These are phyloP conservation scores for Lepiota brunneoincarnata DNA, from an alignment of 768 basidiomycete genomes.

Conservation along the genomic window DNA sequence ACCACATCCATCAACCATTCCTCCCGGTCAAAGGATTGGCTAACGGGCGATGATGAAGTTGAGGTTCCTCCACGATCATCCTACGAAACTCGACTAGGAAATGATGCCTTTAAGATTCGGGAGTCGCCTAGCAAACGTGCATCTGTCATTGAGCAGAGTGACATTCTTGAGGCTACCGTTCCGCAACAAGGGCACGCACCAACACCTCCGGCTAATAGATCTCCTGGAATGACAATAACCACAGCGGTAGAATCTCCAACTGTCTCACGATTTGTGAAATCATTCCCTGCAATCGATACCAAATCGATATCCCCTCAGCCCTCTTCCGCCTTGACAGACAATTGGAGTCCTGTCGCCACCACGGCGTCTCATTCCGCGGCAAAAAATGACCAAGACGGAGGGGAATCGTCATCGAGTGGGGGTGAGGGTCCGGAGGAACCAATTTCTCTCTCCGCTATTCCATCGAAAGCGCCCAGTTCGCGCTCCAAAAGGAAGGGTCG, in stretches of 20 bases:
- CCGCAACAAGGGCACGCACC: constrained; percentile 34
- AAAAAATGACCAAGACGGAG: constrained; percentile 18
- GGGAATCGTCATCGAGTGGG: constrained; percentile 51
- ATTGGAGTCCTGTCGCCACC: constrained; percentile 43
- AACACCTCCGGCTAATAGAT: constrained; percentile 12
- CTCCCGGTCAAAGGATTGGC: constrained; percentile 56
- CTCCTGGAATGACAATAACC: constrained; percentile 14
- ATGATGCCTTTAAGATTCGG: constrained; percentile 49
- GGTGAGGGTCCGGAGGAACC: constrained; percentile 57
- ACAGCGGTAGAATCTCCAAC: constrained; percentile 34
- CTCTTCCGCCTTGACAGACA: constrained; percentile 32
- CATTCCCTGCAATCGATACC: constrained; percentile 33
- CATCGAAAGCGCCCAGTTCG: constrained; percentile 20
- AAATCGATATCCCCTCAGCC: constrained; percentile 14
- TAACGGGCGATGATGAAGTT: constrained; percentile 65
- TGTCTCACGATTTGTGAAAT: constrained; percentile 32
- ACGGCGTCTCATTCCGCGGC: constrained; percentile 12
- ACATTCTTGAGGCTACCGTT: constrained; percentile 37
- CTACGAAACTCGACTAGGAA: constrained; percentile 21
- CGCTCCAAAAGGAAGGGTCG: constrained; percentile 47
- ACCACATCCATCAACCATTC: constrained; percentile 16
- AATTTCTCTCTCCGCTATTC: constrained; percentile 23
- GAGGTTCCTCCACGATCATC: constrained; percentile 1
- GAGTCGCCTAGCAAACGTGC: constrained; percentile 73
- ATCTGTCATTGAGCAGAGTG: constrained; percentile 55